Conservation (phyloP, 2,329 filamentous ascomycete genomes). For the Parastagonospora avenae region DNA sequence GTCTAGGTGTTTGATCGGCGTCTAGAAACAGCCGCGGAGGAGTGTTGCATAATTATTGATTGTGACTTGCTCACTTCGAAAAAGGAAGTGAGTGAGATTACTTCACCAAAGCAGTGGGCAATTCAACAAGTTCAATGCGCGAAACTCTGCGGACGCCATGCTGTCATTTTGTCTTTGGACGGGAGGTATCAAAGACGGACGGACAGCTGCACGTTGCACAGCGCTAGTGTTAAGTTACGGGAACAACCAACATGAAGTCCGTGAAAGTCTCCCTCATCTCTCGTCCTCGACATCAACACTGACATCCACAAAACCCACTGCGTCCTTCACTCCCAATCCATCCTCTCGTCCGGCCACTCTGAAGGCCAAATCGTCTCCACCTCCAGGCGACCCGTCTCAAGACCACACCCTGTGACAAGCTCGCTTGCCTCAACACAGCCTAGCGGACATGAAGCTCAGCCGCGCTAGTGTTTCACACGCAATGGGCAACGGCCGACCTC, state of each 20-base stretch:
- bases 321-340: not conserved
- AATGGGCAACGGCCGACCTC: not conserved
- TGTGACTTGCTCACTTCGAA: not conserved
- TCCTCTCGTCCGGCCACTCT: not conserved
- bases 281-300: not conserved
- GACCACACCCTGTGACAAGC: constrained; percentile 18
- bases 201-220: too few species aligned
- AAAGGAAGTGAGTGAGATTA: not conserved
- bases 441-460: constrained; percentile 10
- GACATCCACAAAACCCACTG: not conserved
- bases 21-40: constrained; percentile 30
- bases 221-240: too few species aligned
- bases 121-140: too few species aligned
- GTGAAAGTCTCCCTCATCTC: not conserved
- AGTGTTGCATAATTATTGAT: too few species aligned
- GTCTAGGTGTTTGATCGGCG: constrained; percentile 33
- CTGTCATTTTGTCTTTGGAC: too few species aligned
- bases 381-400: constrained; percentile 16
- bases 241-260: too few species aligned
- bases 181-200: too few species aligned
- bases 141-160: too few species aligned
- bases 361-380: constrained; percentile 21
- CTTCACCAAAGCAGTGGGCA: too few species aligned
- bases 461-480: constrained; percentile 19
- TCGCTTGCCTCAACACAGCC: constrained; percentile 9